Evolutionary conservation across 1,284 basidiomycete species (phyloP).

Genomic region (Austroboletus rostrupii): DNA sequence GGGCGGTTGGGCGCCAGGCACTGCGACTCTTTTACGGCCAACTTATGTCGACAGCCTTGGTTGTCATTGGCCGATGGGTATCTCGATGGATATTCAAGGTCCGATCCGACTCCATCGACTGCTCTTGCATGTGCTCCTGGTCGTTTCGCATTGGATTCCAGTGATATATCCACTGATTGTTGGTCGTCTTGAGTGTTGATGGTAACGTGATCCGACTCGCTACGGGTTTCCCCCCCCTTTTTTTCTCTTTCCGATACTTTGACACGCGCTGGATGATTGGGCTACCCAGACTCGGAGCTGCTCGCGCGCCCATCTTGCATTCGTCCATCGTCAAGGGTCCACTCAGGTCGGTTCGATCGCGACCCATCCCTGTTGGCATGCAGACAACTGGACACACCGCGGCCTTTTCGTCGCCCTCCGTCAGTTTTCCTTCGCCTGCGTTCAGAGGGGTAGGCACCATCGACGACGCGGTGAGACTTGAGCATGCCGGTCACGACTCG

Average conservation of each 20-base stretch:
- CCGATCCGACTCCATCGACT: too few species aligned
- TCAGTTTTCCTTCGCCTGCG: not conserved
- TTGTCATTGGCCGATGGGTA: too few species aligned
- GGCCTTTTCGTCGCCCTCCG: constrained; percentile 3
- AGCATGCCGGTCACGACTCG: not conserved
- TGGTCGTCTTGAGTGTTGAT: too few species aligned
- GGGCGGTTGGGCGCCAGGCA: not conserved
- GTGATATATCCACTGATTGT: too few species aligned
- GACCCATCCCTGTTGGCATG: not conserved
- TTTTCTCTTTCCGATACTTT: too few species aligned
- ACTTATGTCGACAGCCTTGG: too few species aligned
- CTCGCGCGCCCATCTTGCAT: not conserved
- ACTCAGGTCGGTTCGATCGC: constrained; percentile 3
- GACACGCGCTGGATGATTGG: constrained; percentile 9
- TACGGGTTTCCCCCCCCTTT: too few species aligned
- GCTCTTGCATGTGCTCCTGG: too few species aligned
- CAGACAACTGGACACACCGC: not conserved
- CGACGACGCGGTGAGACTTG: constrained; percentile 24
- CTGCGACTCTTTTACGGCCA: too few species aligned
- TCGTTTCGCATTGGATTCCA: too few species aligned
- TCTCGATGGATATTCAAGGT: too few species aligned
- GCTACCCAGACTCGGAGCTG: not conserved
- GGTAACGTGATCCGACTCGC: too few species aligned
- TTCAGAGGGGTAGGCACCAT: constrained; percentile 9
- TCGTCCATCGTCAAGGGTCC: not conserved